Evolutionary conservation across 139 green algal species (phyloP), one percentile per base, ranked within the genome.

Genomic region (Tetraselmis striata): DNA sequence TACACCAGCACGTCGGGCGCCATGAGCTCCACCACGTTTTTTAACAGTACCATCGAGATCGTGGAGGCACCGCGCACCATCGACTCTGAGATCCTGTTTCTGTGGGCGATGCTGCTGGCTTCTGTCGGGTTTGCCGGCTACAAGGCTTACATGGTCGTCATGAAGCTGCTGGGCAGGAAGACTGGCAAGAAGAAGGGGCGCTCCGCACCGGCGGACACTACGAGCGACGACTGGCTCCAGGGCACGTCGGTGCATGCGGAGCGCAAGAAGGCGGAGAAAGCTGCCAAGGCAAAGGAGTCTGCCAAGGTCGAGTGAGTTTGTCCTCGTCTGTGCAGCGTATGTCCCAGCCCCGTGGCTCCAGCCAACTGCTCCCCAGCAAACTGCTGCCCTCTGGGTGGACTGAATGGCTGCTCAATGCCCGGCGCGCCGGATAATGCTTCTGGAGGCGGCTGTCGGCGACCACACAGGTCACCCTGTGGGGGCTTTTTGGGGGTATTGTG

Each of bases 21-120:
- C 2, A 85, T 74, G 31, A 86, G 83, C 76, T 85, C 75, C 85
- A 93, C 81, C 67, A 91, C 86, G 2, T 93, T 93, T 80, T 95
- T 95, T 88, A 95, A 95, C 85, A 76, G 86, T 32, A 95, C 92
- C 22, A 80, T 95, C 1, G 87, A 91, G 28, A 86, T 95, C 1
- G 79, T 89, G 0, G 92, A 95, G 83, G 75, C 76, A 32, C 81
- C 83, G 22, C 86, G 86, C 79, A 78, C 88, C 75, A 32, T 95
- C n/a, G 92, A 95, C 87, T 87, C 81, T 25, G 87, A 95, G 85
- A 82, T 89, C 22, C 58, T 95, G 31, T 90, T 87, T 30, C 85
- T 95, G 77, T 88, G 85, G 29, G 26, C 81, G 22, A 86, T 92
- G 31, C 83, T 94, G 23, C 31, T 85, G 2, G 84, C 26, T 32